phyloP scores from a whole-genome alignment of 2,329 filamentous ascomycete genomes.

The Daldinia eschscholtzii region DNA sequence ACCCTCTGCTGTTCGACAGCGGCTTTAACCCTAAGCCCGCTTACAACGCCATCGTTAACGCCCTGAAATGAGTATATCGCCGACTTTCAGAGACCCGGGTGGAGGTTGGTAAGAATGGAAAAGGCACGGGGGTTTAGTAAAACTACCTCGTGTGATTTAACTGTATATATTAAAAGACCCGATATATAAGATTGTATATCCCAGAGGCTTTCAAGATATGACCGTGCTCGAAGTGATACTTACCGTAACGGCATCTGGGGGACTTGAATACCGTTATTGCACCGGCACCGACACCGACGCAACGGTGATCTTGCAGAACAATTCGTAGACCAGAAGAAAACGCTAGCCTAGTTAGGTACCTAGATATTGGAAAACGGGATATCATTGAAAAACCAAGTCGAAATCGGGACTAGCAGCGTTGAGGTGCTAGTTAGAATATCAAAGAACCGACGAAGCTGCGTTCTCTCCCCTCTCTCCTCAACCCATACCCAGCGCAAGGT shows the following conservation, averaged over 20 bases:
- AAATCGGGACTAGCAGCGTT: constrained; percentile 29
- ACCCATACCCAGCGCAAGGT: neutral
- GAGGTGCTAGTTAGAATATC: constrained; percentile 33
- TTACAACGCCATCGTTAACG: constrained; percentile 61
- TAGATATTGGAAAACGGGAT: constrained; percentile 27
- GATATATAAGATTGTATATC: constrained; percentile 28
- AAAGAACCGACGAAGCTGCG: constrained; percentile 6
- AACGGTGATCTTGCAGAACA: neutral
- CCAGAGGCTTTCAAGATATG: neutral
- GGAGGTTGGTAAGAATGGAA: constrained; percentile 8
- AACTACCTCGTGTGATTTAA: constrained; percentile 19
- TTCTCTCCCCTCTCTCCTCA: neutral
- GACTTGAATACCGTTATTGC: neutral
- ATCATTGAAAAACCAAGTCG: constrained; percentile 34
- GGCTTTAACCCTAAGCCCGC: constrained; percentile 65
- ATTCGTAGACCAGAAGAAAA: neutral
- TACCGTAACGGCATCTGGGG: neutral
- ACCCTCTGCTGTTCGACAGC: constrained; percentile 67
- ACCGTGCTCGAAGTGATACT: neutral
- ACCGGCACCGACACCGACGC: neutral
- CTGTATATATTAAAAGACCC: constrained; percentile 38
- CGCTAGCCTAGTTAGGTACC: no score
- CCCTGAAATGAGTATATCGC: constrained; percentile 49
- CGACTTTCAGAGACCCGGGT: neutral
- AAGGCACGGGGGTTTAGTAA: neutral